Conservation (phyloP, 805 yeast species). For the Sporopachydermia quercuum region DNA sequence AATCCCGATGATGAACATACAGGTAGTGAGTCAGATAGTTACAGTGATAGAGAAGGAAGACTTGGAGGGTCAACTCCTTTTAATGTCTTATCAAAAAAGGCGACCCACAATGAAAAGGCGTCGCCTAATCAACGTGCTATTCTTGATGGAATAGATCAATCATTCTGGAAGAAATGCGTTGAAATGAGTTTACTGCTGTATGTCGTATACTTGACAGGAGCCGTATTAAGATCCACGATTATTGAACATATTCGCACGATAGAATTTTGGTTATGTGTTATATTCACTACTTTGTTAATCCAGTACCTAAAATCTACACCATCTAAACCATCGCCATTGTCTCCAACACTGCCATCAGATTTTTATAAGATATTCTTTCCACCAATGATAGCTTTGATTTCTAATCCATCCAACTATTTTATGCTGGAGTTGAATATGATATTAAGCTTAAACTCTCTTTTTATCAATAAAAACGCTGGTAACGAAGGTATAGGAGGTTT, state of each 20-base stretch:
- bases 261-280: constrained; percentile 2
- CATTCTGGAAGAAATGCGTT: constrained; percentile 10
- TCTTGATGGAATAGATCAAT: constrained; percentile 11
- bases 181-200: constrained; percentile 10
- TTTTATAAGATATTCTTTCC: neutral
- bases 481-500: too few relatives aligned
- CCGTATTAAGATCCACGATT: constrained; percentile 6
- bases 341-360: constrained; percentile 5
- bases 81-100: too few relatives aligned
- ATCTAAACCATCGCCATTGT: constrained; percentile 11
- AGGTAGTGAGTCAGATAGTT: too few relatives aligned
- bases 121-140: too few relatives aligned
- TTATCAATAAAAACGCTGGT: too few relatives aligned
- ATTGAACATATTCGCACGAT: constrained; percentile 4
- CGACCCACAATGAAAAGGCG: too few relatives aligned
- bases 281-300: constrained; percentile 3
- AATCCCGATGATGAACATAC: too few relatives aligned
- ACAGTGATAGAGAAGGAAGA: too few relatives aligned
- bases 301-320: constrained; percentile 6
- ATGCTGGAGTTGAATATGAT: neutral
- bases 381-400: neutral
- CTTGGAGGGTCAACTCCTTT: too few relatives aligned
- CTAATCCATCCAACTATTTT: neutral
- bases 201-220: constrained; percentile 6
- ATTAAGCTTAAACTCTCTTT: too few relatives aligned